A percentile compares a stretch with the other conserved stretches of the same genome.
phyloP scores from a whole-genome alignment of 1,139 yeast genomes.

The Blastobotrys serpentis region DNA sequence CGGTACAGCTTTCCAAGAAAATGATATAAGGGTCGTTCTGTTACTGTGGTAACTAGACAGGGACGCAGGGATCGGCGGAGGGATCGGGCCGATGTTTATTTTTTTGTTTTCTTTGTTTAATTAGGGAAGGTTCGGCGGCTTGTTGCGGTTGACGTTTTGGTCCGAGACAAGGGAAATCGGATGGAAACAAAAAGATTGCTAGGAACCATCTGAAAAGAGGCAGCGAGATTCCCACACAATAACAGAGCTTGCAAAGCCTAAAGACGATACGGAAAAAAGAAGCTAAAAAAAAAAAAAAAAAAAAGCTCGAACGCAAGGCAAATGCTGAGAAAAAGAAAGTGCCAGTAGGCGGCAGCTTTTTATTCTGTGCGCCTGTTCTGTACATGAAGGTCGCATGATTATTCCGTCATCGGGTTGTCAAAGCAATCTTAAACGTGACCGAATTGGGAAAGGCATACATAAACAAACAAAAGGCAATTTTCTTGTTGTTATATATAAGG shows the following conservation, averaged over 20 bases:
- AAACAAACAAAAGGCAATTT: neutral
- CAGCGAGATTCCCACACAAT: too few relatives aligned
- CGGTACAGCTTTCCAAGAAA: too few relatives aligned
- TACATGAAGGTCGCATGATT: constrained; percentile 4
- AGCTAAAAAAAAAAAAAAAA: neutral
- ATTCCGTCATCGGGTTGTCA: constrained; percentile 8
- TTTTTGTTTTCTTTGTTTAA: constrained; percentile 4
- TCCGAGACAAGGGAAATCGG: constrained; percentile 4
- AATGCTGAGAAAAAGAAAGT: constrained; percentile 3
- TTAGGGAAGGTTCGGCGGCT: constrained; percentile 2
- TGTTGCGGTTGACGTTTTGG: neutral
- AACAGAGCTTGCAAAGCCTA: too few relatives aligned
- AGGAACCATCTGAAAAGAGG: neutral
- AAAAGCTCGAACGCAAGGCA: constrained; percentile 6
- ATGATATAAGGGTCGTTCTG: too few relatives aligned
- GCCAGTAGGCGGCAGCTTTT: too few relatives aligned
- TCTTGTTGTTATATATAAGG: constrained; percentile 22
- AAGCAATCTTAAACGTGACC: constrained; percentile 6
- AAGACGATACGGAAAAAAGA: neutral
- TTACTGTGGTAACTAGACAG: neutral
- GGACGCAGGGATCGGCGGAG: neutral
- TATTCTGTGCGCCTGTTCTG: constrained; percentile 1
- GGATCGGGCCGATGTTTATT: constrained; percentile 2
- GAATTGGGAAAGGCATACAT: neutral
- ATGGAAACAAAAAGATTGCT: neutral